Evolutionary conservation across 805 yeast species (phyloP).

Genomic region (Barnettozyma botsteinii): DNA sequence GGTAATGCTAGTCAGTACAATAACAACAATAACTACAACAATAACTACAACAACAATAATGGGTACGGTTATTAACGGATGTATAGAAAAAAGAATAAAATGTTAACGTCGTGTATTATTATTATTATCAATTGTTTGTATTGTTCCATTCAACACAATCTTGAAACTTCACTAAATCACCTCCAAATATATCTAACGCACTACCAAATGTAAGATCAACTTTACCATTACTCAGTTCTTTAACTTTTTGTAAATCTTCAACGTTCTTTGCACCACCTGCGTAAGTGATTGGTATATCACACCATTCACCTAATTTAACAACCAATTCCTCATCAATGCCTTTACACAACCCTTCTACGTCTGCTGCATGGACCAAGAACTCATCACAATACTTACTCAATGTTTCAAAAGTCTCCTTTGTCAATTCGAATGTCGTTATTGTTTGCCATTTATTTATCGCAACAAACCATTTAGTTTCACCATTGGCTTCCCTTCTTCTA

Average conservation of each 20-base stretch:
- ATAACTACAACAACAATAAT: neutral
- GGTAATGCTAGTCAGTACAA: conserved; percentile 10
- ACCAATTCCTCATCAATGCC: conserved; percentile 89
- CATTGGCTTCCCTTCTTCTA: conserved; percentile 33
- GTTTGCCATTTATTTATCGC: conserved; percentile 98
- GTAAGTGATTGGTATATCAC: conserved; percentile 72
- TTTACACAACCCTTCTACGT: conserved; percentile 92
- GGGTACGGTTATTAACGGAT: conserved; percentile 3
- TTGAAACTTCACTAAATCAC: conserved; percentile 64
- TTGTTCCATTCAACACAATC: conserved; percentile 84
- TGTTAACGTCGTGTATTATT: neutral
- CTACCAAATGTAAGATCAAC: conserved; percentile 94
- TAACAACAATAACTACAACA: neutral
- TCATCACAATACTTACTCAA: conserved; percentile 72
- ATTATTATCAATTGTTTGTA: conserved; percentile 17
- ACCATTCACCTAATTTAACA: conserved; percentile 69
- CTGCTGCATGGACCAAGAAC: conserved; percentile 94
- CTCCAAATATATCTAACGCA: conserved; percentile 93
- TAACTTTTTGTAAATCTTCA: conserved; percentile 62
- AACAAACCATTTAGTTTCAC: conserved; percentile 63
- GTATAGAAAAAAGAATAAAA: neutral
- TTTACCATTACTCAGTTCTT: conserved; percentile 63
- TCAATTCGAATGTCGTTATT: conserved; percentile 59
- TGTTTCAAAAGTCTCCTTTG: conserved; percentile 43
- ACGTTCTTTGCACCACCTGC: conserved; percentile 94